These are phyloP conservation scores for Phytomonas sp. DNA, from an alignment of 208 protist genomes.

Conservation along the genomic window DNA sequence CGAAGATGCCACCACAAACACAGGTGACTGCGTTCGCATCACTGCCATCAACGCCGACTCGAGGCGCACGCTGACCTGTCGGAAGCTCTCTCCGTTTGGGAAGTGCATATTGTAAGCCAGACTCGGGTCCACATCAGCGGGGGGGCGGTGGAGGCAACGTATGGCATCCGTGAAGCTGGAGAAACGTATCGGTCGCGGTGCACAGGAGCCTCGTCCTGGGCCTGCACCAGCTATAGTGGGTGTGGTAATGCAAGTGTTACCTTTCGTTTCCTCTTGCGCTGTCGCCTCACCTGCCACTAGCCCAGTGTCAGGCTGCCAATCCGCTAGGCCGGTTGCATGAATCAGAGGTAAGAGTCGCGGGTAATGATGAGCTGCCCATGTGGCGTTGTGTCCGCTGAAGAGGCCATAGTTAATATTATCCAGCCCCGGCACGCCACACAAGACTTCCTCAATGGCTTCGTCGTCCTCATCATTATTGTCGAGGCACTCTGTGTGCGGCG, in stretches of 20 bases:
- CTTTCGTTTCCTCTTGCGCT: slow-evolving; percentile 14
- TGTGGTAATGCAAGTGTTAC: neutral
- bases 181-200: slow-evolving; percentile 22
- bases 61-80: slow-evolving; percentile 80
- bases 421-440: slow-evolving; percentile 69
- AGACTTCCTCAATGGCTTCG: slow-evolving; percentile 50
- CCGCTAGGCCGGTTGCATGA: slow-evolving; percentile 17
- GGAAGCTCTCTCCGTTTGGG: slow-evolving; percentile 77
- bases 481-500: neutral
- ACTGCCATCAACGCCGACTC: slow-evolving; percentile 82
- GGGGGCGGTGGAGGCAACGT: slow-evolving; percentile 32
- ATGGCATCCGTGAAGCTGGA: slow-evolving; percentile 20
- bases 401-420: slow-evolving; percentile 85
- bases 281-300: neutral
- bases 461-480: slow-evolving; percentile 20
- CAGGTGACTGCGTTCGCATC: slow-evolving; percentile 68
- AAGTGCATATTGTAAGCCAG: slow-evolving; percentile 75
- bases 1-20: slow-evolving; percentile 63
- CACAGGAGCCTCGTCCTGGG: neutral
- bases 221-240: neutral
- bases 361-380: slow-evolving; percentile 57
- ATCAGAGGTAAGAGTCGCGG: slow-evolving; percentile 50
- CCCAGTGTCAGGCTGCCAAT: neutral
- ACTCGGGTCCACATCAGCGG: slow-evolving; percentile 34
- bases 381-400: slow-evolving; percentile 52